phyloP scores from a whole-genome alignment of 2,329 filamentous ascomycete genomes.

The Penicillium hesseltinei region DNA sequence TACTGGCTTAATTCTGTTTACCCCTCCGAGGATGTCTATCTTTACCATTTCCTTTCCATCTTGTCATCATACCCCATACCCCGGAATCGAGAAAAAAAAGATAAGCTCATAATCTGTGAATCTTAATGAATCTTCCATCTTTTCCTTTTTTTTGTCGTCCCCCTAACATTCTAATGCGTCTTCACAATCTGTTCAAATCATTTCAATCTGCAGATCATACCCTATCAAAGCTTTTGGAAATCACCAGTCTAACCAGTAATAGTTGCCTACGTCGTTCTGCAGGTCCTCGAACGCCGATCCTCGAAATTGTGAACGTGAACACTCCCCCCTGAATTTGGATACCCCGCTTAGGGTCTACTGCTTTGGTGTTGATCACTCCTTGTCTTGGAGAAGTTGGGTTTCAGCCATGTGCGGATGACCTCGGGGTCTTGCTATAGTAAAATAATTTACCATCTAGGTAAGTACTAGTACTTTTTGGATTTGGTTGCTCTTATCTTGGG shows the following conservation, averaged over 20 bases:
- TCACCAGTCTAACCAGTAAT: constrained; percentile 12
- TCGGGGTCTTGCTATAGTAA: not conserved
- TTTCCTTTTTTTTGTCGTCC: not conserved
- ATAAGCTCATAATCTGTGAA: constrained; percentile 16
- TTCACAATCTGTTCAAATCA: not conserved
- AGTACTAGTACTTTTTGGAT: not conserved
- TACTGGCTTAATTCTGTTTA: not conserved
- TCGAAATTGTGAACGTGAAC: not conserved
- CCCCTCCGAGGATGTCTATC: not conserved
- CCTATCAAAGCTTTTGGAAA: not conserved
- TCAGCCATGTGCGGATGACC: not conserved
- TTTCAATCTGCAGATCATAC: not conserved
- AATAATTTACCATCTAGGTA: not conserved
- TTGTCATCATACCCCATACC: not conserved
- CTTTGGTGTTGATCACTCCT: not conserved
- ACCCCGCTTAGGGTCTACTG: not conserved
- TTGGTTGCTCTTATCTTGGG: not conserved
- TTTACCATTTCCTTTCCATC: constrained; percentile 1
- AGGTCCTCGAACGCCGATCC: constrained; percentile 35
- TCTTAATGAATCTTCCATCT: constrained; percentile 15
- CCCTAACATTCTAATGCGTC: not conserved
- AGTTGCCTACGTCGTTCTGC: constrained; percentile 37
- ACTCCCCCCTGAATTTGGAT: not conserved
- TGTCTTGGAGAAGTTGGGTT: not conserved
- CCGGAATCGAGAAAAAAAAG: not conserved